Percentiles rank a stretch among this genome's conserved stretches.
Evolutionary conservation across 352 stramenopile genomes (phyloP).

Genomic region (Pythium dissimile): DNA sequence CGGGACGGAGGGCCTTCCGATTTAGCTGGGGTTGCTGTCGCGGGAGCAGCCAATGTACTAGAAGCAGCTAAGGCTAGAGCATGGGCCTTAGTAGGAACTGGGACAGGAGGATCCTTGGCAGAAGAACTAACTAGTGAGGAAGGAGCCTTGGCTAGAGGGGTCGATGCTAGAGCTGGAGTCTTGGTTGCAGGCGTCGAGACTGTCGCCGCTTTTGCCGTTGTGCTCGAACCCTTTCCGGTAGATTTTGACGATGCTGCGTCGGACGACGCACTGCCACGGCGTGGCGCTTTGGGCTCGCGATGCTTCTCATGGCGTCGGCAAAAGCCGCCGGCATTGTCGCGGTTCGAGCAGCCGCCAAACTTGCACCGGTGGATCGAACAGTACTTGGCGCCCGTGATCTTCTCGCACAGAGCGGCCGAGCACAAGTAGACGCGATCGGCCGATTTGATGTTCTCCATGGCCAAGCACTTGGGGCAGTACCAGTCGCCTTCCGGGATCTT

Average conservation of each 20-base stretch:
- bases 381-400: constrained; percentile 40
- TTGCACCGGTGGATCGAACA: constrained; percentile 35
- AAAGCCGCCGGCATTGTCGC: constrained; percentile 23
- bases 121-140: background rate
- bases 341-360: constrained; percentile 27
- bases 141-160: no score
- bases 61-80: no score
- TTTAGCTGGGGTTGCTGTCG: background rate
- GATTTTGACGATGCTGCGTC: background rate
- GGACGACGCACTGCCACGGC: background rate
- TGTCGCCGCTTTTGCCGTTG: background rate
- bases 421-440: constrained; percentile 30
- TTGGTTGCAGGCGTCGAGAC: background rate
- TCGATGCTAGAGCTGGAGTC: background rate
- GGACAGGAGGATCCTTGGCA: background rate
- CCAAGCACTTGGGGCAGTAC: constrained; percentile 40
- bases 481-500: constrained; percentile 46
- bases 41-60: no score
- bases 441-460: constrained; percentile 22
- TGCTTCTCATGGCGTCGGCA: constrained; percentile 32
- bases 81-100: no score
- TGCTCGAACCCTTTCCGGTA: background rate
- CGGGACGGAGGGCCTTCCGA: background rate
- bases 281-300: background rate
- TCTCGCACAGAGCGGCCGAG: constrained; percentile 29